Conservation (phyloP, 805 yeast species). For the Spathaspora sp. region DNA sequence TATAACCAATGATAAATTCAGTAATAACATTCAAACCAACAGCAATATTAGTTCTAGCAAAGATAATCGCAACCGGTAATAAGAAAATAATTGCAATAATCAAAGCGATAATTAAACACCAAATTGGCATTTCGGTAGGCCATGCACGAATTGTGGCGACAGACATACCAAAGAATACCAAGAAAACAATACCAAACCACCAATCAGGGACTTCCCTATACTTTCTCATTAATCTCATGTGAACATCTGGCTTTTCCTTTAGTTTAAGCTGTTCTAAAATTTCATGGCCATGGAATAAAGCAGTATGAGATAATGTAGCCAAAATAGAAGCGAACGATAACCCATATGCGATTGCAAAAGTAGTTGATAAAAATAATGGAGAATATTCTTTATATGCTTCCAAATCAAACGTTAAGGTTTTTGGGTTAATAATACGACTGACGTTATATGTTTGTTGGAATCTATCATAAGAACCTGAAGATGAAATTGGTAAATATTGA, state of each 20-base stretch:
- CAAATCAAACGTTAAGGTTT: slow-evolving; percentile 39
- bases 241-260: slow-evolving; percentile 29
- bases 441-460: slow-evolving; percentile 49
- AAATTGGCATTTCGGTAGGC: slow-evolving; percentile 42
- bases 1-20: slow-evolving; percentile 41
- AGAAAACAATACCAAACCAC: slow-evolving; percentile 35
- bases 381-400: slow-evolving; percentile 54
- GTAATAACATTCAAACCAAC: slow-evolving; percentile 42
- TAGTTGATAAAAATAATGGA: slow-evolving; percentile 58
- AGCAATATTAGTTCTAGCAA: slow-evolving; percentile 22
- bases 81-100: slow-evolving; percentile 36
- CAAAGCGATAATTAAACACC: slow-evolving; percentile 37
- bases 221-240: slow-evolving; percentile 50
- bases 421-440: slow-evolving; percentile 39
- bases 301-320: slow-evolving; percentile 58
- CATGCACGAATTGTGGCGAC: slow-evolving; percentile 36
- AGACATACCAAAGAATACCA: slow-evolving; percentile 28
- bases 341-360: slow-evolving; percentile 60
- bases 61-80: slow-evolving; percentile 34
- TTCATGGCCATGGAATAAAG: slow-evolving; percentile 54
- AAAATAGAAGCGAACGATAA: slow-evolving; percentile 56
- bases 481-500: slow-evolving; percentile 52
- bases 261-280: slow-evolving; percentile 29
- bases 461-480: slow-evolving; percentile 47
- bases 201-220: slow-evolving; percentile 41